Evolutionary conservation across 805 yeast species (phyloP).

Genomic region (Pichia heedii): DNA sequence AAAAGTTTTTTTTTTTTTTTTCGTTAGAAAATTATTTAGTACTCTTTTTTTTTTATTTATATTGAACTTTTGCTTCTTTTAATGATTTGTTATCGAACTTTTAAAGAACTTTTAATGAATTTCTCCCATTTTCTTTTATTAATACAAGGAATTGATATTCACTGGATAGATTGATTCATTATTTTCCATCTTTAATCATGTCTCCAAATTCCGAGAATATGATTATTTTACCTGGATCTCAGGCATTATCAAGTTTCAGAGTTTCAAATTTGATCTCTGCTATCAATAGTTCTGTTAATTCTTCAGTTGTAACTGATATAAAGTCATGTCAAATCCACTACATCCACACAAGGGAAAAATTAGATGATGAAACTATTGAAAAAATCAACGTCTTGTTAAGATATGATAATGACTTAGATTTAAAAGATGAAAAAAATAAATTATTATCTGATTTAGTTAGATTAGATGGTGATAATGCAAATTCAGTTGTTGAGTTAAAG

Average conservation of each 20-base stretch:
- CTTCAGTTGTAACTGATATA: constrained; percentile 59
- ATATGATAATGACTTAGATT: constrained; percentile 63
- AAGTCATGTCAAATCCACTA: constrained; percentile 77
- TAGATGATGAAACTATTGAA: constrained; percentile 33
- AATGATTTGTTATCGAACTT: too few species aligned
- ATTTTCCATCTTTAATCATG: constrained; percentile 1
- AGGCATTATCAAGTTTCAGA: constrained; percentile 82
- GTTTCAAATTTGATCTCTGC: constrained; percentile 62
- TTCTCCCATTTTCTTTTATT: not conserved
- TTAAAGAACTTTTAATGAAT: too few species aligned
- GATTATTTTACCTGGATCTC: constrained; percentile 74
- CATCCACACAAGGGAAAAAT: constrained; percentile 43
- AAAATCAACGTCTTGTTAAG: constrained; percentile 56
- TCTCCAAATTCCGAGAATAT: constrained; percentile 18
- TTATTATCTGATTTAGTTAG: constrained; percentile 20
- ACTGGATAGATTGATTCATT: not conserved
- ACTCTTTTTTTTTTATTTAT: too few species aligned
- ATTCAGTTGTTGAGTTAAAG: constrained; percentile 6
- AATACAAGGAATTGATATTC: not conserved
- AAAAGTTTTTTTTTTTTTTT: too few species aligned
- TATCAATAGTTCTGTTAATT: constrained; percentile 62
- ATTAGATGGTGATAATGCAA: constrained; percentile 21
- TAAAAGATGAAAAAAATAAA: constrained; percentile 28
- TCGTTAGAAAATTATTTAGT: too few species aligned
- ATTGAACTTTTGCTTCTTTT: not conserved